Base-by-base conservation (phyloP, 2,329 filamentous ascomycete species). In the Sporothrix brasiliensis region DNA sequence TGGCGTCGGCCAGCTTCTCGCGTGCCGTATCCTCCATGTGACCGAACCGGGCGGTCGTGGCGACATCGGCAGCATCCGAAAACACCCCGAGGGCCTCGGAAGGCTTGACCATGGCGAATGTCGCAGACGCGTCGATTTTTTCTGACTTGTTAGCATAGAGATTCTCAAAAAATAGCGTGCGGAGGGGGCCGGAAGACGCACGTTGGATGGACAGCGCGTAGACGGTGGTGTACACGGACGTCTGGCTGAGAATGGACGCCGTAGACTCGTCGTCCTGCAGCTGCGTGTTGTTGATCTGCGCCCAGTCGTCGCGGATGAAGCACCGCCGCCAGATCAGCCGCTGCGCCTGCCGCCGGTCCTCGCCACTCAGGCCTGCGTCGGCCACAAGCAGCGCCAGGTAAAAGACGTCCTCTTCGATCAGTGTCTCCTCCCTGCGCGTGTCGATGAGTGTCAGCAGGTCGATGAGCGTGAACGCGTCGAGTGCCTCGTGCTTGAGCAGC, bases 251-350 rank as follows among this genome's bases (percentile, higher is more conserved):
- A 21, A 87, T 82, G 39, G 86, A 83, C 68, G 89, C 83, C 39
- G 93, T 86, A 73, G 91, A 86, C 3, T 83, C 81, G 76, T 97
- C 93, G 70, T 88, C 88, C 77, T 92, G 91, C 71, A 90, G 84
- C 63, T 90, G 88, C 0, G 91, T 94, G 74, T 92, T 88, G 77
- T 95, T 94, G 77, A 96, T 86, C 71, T 83, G 84, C 34, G 86
- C 83, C 95, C 95, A 99, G 77, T 97, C 88, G 78, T 97, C 94
- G 66, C 89, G 88, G 74, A 94, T 86, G 76, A 91, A 91, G 72
- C 93, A 90, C 69, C 95, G 88, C 77, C 95, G 91, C 95, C 95
- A 99, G 73, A 98, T 92, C 52, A 88, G 81, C 19, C 83, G 81
- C 77, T 84, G 83, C 5, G 85, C 85, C 73, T 89, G 85, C 73